Percentiles rank a stretch among this genome's conserved stretches.
Conservation (phyloP, 371 early-diverging fungal species). For the Nematocida sp. region DNA sequence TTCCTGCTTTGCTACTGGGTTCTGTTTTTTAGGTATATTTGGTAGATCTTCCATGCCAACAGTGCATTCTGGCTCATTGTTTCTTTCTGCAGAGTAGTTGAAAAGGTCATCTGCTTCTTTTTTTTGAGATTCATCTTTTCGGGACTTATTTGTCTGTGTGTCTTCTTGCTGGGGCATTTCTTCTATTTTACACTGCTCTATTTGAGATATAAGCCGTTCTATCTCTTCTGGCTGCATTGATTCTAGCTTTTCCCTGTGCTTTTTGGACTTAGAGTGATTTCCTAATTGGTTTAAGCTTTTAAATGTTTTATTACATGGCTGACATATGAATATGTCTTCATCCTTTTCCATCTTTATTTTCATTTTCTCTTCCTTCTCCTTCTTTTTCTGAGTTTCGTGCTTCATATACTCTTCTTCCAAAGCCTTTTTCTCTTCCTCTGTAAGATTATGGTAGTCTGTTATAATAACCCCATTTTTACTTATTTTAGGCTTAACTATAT, state of each 20-base stretch:
- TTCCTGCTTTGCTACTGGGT: not conserved
- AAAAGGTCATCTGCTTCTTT: not conserved
- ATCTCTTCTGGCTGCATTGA: slow-evolving; percentile 19
- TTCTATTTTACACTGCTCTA: slow-evolving; percentile 40
- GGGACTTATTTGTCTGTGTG: not conserved
- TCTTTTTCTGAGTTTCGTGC: not conserved
- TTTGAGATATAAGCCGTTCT: slow-evolving; percentile 4
- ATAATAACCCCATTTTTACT: slow-evolving; percentile 46
- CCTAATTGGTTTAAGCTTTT: slow-evolving; percentile 56
- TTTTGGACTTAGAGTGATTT: slow-evolving; percentile 53
- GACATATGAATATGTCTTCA: slow-evolving; percentile 33
- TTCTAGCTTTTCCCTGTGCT: slow-evolving; percentile 50
- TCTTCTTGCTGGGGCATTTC: not conserved
- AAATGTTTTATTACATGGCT: slow-evolving; percentile 54
- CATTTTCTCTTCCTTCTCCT: not conserved
- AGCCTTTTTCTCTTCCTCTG: slow-evolving; percentile 43
- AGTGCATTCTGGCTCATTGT: not conserved
- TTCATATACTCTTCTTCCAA: slow-evolving; percentile 17
- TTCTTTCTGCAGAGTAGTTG: not conserved
- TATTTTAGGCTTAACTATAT: slow-evolving; percentile 34
- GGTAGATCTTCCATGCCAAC: not conserved
- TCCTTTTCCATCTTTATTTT: not conserved
- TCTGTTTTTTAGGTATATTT: not conserved
- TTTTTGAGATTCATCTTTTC: not conserved
- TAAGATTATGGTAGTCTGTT: slow-evolving; percentile 30